Conservation (phyloP, 495 filamentous ascomycete species). For the Aspergillus nidulans region DNA sequence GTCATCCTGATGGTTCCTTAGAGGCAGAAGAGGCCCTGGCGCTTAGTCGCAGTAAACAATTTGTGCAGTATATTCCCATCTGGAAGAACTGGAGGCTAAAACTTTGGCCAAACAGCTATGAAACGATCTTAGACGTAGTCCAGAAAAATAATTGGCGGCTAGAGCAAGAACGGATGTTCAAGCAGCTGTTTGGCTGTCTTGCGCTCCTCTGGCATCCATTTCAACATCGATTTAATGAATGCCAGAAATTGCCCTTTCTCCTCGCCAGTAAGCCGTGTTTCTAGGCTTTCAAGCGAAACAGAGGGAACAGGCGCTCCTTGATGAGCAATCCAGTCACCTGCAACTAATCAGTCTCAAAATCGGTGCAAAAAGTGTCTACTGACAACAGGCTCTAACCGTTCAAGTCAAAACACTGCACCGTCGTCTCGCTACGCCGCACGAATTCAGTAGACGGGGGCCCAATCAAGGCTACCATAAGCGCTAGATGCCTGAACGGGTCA, state of each 20-base stretch:
- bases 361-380: background rate
- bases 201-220: constrained; percentile 37
- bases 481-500: constrained; percentile 33
- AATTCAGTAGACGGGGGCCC: constrained; percentile 40
- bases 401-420: constrained; percentile 31
- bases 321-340: constrained; percentile 27
- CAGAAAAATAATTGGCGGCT: no score
- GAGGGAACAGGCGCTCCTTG: constrained; percentile 20
- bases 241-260: constrained; percentile 31
- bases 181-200: constrained; percentile 36
- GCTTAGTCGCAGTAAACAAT: no score
- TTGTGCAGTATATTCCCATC: no score
- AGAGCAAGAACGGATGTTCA: constrained; percentile 28
- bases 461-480: constrained; percentile 40
- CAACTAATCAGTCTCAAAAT: constrained; percentile 10
- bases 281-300: constrained; percentile 25
- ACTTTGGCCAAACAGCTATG: no score
- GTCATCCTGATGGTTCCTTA: no score
- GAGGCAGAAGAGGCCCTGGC: no score
- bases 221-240: constrained; percentile 35
- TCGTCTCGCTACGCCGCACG: constrained; percentile 31
- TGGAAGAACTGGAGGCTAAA: no score
- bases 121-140: no score
- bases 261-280: constrained; percentile 25
- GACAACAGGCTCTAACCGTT: constrained; percentile 21